phyloP scores from a whole-genome alignment of 805 yeast genomes.

The Torulaspora delbrueckii region DNA sequence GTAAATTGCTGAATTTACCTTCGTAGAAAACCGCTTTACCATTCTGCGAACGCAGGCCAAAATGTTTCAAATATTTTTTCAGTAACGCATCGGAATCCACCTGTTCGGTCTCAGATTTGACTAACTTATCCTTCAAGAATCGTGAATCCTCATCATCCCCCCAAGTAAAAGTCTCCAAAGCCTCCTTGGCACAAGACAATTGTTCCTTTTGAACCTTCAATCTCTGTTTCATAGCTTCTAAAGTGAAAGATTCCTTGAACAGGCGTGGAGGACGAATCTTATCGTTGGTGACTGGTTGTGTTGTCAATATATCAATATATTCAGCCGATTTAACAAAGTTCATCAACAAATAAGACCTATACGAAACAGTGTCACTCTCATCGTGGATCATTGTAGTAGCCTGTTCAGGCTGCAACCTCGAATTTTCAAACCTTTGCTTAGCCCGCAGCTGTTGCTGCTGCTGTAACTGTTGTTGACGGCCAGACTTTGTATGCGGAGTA shows the following conservation, averaged over 20 bases:
- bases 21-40: slow-evolving; percentile 18
- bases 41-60: slow-evolving; percentile 16
- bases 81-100: slow-evolving; percentile 6
- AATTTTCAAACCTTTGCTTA: slow-evolving; percentile 18
- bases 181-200: slow-evolving; percentile 6
- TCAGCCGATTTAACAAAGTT: slow-evolving; percentile 24
- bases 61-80: slow-evolving; percentile 13
- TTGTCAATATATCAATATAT: slow-evolving; percentile 23
- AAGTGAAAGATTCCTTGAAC: slow-evolving; percentile 6
- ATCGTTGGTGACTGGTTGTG: slow-evolving; percentile 22
- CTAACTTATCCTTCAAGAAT: slow-evolving; percentile 12
- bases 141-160: slow-evolving; percentile 2
- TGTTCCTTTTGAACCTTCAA: slow-evolving; percentile 16
- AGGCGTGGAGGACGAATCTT: slow-evolving; percentile 21
- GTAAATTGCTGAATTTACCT: slow-evolving; percentile 19
- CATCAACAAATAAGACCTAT: slow-evolving; percentile 24
- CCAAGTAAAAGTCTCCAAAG: slow-evolving; percentile 6
- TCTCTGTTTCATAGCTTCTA: slow-evolving; percentile 12
- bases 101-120: slow-evolving; percentile 2
- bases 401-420: slow-evolving; percentile 29
- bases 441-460: slow-evolving; percentile 19
- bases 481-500: slow-evolving; percentile 20
- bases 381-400: slow-evolving; percentile 29
- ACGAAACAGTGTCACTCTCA: slow-evolving; percentile 34
- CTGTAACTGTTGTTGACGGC: slow-evolving; percentile 19